Percentiles rank a stretch among this genome's conserved stretches.
phyloP scores from a whole-genome alignment of 305 asterid species.

The Salvia sclarea region DNA sequence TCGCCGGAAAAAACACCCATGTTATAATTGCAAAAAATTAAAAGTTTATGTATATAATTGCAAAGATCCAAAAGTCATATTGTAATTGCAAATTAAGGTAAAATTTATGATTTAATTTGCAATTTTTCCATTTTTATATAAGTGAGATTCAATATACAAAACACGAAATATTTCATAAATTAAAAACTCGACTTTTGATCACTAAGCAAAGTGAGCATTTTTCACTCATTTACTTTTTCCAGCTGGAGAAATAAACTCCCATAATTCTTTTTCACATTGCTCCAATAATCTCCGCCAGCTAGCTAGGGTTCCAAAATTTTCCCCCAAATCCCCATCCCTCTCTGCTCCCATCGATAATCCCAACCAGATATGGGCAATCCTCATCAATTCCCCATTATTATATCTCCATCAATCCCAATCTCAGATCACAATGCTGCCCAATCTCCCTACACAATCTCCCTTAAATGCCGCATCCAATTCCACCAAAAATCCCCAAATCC shows the following conservation, averaged over 20 bases:
- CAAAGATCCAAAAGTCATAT: no score
- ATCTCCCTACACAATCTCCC: neutral
- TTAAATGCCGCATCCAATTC: neutral
- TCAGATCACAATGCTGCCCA: conserved; percentile 24
- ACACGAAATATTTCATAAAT: no score
- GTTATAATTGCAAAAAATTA: no score
- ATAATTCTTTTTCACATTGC: conserved; percentile 23
- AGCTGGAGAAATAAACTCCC: neutral
- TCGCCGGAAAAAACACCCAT: no score
- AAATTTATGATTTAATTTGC: no score
- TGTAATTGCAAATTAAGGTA: no score
- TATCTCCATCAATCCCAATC: conserved; percentile 35
- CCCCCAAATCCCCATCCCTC: conserved; percentile 13
- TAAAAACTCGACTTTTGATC: no score
- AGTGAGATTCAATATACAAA: no score
- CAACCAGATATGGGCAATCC: conserved; percentile 35
- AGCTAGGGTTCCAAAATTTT: conserved; percentile 33
- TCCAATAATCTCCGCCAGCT: conserved; percentile 40
- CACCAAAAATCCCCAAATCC: neutral
- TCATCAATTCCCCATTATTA: conserved; percentile 14
- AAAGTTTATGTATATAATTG: no score
- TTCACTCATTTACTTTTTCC: neutral
- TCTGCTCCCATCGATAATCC: conserved; percentile 35
- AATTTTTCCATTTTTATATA: no score
- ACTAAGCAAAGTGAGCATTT: no score